Evolutionary conservation across 2,329 filamentous ascomycete species (phyloP).

Genomic region (Neospermospora avenae): DNA sequence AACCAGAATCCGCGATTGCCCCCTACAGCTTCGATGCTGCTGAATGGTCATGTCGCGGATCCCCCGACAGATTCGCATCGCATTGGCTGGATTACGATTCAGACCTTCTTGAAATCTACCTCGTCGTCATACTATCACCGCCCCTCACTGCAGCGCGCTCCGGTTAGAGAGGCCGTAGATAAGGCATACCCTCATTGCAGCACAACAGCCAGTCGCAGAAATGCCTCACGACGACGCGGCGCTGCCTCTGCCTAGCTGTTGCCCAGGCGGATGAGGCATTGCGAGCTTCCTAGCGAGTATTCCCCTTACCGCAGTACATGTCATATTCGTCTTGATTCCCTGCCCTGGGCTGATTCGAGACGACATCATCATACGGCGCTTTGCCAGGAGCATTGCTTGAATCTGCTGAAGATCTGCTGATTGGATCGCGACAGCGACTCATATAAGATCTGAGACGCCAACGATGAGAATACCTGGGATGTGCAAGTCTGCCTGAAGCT

Average conservation of each 20-base stretch:
- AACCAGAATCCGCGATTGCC: slow-evolving; percentile 8
- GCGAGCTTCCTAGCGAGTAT: slow-evolving; percentile 12
- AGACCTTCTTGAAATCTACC: slow-evolving; percentile 16
- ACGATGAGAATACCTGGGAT: slow-evolving; percentile 13
- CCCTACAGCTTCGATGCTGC: slow-evolving; percentile 16
- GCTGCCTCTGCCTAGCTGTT: slow-evolving; percentile 15
- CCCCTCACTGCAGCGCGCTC: slow-evolving; percentile 5
- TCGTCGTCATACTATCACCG: slow-evolving; percentile 19
- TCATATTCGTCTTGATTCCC: slow-evolving; percentile 16
- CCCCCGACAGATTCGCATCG: slow-evolving; percentile 8
- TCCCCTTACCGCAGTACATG: slow-evolving; percentile 9
- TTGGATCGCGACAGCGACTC: background rate
- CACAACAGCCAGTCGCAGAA: slow-evolving; percentile 13
- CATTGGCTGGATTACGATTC: slow-evolving; percentile 23
- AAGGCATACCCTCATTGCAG: background rate
- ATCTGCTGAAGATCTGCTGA: slow-evolving; percentile 3
- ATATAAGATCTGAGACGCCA: slow-evolving; percentile 16
- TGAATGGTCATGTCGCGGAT: slow-evolving; percentile 13
- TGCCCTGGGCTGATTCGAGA: slow-evolving; percentile 15
- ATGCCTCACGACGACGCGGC: slow-evolving; percentile 17
- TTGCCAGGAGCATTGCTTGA: background rate
- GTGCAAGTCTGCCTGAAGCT: slow-evolving; percentile 19
- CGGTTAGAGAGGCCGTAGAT: background rate
- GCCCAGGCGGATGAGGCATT: slow-evolving; percentile 11
- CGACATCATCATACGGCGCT: slow-evolving; percentile 11